Evolutionary conservation across 2,329 filamentous ascomycete genomes (phyloP).

Genomic region (Exophiala spinifera): DNA sequence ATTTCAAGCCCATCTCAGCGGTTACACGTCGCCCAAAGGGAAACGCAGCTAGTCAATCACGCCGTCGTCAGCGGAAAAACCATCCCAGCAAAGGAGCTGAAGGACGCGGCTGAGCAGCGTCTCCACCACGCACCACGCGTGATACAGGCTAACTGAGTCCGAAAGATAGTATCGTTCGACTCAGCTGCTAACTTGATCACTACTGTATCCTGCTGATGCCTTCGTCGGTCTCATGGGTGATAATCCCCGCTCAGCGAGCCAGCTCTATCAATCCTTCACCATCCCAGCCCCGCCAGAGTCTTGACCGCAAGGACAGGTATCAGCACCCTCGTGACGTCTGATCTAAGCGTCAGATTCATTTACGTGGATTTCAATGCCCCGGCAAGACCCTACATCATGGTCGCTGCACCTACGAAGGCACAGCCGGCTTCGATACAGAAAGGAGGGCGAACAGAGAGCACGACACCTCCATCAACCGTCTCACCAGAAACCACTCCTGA

Average conservation of each 20-base stretch:
- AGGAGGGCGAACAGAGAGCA: background rate
- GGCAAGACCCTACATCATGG: constrained; percentile 4
- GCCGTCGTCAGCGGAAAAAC: background rate
- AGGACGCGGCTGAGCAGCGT: background rate
- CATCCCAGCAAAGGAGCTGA: background rate
- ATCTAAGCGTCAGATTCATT: background rate
- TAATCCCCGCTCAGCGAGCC: background rate
- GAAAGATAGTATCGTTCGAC: background rate
- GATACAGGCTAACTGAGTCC: background rate
- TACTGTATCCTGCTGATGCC: background rate
- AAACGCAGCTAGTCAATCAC: background rate
- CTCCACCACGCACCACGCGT: background rate
- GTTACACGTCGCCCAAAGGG: too few species aligned
- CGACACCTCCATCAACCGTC: too few species aligned
- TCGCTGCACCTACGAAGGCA: constrained; percentile 5
- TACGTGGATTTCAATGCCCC: constrained; percentile 7
- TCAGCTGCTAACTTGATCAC: background rate
- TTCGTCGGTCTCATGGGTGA: background rate
- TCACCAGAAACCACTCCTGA: background rate
- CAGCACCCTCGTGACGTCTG: background rate
- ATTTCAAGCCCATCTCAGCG: too few species aligned
- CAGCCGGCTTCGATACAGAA: background rate
- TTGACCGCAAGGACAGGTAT: background rate
- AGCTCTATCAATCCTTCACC: background rate
- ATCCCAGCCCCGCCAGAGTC: too few species aligned